These are phyloP conservation scores for Neurospora sp. DNA, from an alignment of 2,329 filamentous ascomycete species.

Conservation along the genomic window DNA sequence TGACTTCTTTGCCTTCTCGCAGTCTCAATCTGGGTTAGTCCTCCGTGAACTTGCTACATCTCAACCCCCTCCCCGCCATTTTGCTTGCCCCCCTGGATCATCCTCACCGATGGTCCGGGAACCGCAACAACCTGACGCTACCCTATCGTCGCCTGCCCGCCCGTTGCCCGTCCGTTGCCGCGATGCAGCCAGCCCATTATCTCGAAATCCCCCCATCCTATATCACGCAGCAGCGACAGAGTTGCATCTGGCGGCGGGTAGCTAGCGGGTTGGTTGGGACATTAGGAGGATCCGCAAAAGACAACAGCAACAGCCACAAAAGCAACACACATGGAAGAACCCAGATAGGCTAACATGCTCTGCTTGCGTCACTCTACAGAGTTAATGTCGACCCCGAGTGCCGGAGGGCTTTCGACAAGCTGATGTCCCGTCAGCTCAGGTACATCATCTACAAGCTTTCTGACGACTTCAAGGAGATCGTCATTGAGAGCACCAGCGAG, in stretches of 20 bases:
- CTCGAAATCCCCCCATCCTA: background rate
- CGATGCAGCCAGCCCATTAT: background rate
- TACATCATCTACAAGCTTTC: constrained; percentile 85
- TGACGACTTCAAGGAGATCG: constrained; percentile 73
- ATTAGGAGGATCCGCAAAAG: background rate
- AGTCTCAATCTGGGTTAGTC: constrained; percentile 61
- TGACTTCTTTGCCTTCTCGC: constrained; percentile 8
- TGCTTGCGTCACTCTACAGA: constrained; percentile 33
- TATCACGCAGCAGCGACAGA: background rate
- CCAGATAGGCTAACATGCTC: background rate
- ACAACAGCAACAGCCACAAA: background rate
- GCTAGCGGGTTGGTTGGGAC: background rate
- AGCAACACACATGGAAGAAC: background rate
- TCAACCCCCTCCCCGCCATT: constrained; percentile 5
- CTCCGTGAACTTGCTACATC: constrained; percentile 11
- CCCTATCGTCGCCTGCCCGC: background rate
- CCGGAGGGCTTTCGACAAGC: constrained; percentile 63
- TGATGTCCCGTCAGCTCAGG: constrained; percentile 76
- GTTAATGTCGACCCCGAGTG: constrained; percentile 64
- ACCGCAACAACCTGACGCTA: background rate
- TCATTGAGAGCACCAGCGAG: constrained; percentile 62
- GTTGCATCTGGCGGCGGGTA: background rate
- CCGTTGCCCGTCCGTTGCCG: background rate
- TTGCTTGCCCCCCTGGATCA: background rate
- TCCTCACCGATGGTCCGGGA: background rate